Conservation (phyloP, 2,329 filamentous ascomycete species). For the Harringtonia aguacate region DNA sequence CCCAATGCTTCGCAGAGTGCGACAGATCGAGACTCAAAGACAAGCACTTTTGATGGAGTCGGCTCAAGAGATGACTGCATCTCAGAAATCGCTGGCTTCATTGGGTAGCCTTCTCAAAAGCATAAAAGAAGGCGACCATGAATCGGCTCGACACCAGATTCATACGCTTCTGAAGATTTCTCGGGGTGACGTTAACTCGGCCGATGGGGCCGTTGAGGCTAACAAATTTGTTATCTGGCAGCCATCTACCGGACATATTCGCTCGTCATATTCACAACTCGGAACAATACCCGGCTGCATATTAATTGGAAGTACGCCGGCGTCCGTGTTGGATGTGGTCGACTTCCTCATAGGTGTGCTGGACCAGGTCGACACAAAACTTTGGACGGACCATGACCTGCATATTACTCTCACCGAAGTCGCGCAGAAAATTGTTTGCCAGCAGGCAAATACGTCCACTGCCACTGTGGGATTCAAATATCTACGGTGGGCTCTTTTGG, state of each 20-base stretch:
- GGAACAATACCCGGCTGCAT: background rate
- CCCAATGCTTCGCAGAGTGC: constrained; percentile 13
- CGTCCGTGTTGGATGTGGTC: constrained; percentile 1
- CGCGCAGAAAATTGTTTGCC: constrained; percentile 1
- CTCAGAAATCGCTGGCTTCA: background rate
- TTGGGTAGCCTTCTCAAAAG: constrained; percentile 3
- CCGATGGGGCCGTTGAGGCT: constrained; percentile 8
- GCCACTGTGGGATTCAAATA: constrained; percentile 14
- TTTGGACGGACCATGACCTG: constrained; percentile 10
- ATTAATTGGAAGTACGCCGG: background rate
- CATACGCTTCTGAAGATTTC: constrained; percentile 9
- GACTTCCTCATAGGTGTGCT: constrained; percentile 6
- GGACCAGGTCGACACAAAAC: background rate
- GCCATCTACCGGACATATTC: constrained; percentile 6
- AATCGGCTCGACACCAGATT: constrained; percentile 3
- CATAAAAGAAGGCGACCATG: background rate
- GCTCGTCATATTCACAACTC: constrained; percentile 2
- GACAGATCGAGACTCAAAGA: constrained; percentile 7
- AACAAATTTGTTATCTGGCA: constrained; percentile 18
- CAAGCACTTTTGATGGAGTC: background rate
- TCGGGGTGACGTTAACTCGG: constrained; percentile 6
- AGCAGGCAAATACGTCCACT: background rate
- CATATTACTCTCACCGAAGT: background rate
- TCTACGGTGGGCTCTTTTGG: constrained; percentile 21
- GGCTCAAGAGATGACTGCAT: background rate